Conservation (phyloP, 1,139 yeast species). For the Lodderomyces pseudojiufengensis region DNA sequence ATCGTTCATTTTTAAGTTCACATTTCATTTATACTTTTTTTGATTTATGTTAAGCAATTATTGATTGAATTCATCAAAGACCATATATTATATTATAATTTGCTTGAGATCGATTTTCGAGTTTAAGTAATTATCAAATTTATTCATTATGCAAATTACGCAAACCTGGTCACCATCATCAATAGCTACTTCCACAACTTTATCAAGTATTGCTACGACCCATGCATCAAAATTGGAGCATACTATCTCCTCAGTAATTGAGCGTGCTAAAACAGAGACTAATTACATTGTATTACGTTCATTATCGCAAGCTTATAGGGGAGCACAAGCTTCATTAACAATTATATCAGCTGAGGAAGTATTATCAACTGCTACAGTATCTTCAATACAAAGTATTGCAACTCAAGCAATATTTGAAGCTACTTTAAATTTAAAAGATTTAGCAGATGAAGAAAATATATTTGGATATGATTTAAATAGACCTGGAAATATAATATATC, state of each 20-base stretch:
- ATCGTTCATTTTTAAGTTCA: too few relatives aligned
- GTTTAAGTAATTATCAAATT: too few relatives aligned
- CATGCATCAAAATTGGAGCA: constrained; percentile 16
- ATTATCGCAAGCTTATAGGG: constrained; percentile 23
- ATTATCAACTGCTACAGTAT: constrained; percentile 39
- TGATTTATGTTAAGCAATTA: too few relatives aligned
- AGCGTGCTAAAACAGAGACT: constrained; percentile 6
- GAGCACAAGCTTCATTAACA: constrained; percentile 35
- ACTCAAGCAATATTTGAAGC: constrained; percentile 33
- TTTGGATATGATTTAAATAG: constrained; percentile 28
- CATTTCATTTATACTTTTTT: too few relatives aligned
- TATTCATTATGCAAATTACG: too few relatives aligned
- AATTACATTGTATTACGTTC: constrained; percentile 10
- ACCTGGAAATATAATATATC: constrained; percentile 24
- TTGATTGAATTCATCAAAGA: too few relatives aligned
- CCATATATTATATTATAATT: too few relatives aligned
- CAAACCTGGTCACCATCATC: constrained; percentile 11
- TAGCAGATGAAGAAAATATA: constrained; percentile 21
- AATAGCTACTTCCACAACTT: constrained; percentile 10
- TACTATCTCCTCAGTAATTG: constrained; percentile 13
- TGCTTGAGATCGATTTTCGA: too few relatives aligned
- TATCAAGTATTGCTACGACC: constrained; percentile 15
- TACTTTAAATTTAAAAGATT: constrained; percentile 23
- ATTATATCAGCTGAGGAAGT: constrained; percentile 28
- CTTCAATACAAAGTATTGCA: constrained; percentile 24